A percentile compares a stretch with the other conserved stretches of the same genome.
These are phyloP conservation scores for Euphorbia celastroides DNA, from an alignment of 441 rosid species.

Conservation along the genomic window DNA sequence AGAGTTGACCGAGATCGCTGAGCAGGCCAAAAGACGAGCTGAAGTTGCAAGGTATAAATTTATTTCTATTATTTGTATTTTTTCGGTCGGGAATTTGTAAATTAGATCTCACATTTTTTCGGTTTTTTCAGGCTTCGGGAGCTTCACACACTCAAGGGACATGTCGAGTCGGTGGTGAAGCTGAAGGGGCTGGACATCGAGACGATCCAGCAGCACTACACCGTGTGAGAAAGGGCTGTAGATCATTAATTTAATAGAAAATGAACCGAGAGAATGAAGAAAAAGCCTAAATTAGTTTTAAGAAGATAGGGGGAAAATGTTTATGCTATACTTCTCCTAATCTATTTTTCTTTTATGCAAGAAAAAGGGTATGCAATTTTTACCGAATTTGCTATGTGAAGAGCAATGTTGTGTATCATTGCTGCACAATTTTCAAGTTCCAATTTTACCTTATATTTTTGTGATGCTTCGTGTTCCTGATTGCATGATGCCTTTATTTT, in stretches of 20 bases:
- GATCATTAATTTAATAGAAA: not conserved
- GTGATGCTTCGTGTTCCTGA: not conserved
- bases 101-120: not conserved
- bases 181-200: constrained; percentile 92
- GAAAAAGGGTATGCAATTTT: constrained; percentile 22
- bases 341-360: constrained; percentile 16
- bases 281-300: constrained; percentile 12
- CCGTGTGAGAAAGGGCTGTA: constrained; percentile 39
- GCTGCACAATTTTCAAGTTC: constrained; percentile 16
- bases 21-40: constrained; percentile 93
- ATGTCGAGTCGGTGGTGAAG: constrained; percentile 93
- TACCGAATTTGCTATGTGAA: constrained; percentile 20
- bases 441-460: not conserved
- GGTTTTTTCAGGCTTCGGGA: constrained; percentile 65
- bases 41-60: constrained; percentile 78
- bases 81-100: not conserved
- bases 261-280: constrained; percentile 15
- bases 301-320: constrained; percentile 23
- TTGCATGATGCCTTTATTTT: not conserved
- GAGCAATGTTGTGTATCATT: constrained; percentile 22
- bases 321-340: constrained; percentile 25
- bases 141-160: constrained; percentile 91
- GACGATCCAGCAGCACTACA: constrained; percentile 89
- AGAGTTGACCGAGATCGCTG: constrained; percentile 85
- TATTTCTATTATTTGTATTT: not conserved